Conservation (phyloP, 2,329 filamentous ascomycete genomes). For the Beauveria sp. region DNA sequence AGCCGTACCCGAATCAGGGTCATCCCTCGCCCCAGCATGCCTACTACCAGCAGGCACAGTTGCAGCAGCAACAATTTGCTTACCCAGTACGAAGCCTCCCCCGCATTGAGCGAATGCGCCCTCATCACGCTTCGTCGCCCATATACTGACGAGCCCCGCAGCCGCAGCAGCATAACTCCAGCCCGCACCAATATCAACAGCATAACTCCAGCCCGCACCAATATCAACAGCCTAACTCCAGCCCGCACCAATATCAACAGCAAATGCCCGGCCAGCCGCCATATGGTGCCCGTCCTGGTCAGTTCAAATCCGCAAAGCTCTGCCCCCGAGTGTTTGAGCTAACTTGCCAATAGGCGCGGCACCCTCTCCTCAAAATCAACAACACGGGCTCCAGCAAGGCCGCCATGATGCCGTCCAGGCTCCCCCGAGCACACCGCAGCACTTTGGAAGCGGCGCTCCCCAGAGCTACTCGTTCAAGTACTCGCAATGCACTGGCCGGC, state of each 20-base stretch:
- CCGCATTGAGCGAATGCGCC: neutral
- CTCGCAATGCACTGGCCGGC: conserved; percentile 78
- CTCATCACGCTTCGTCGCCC: neutral
- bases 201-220: conserved; percentile 21
- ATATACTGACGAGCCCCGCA: conserved; percentile 12
- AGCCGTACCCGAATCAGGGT: conserved; percentile 35
- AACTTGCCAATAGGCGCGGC: neutral
- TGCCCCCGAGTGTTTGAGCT: neutral
- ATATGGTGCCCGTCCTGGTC: conserved; percentile 43
- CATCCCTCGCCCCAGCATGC: conserved; percentile 32
- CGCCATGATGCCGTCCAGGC: conserved; percentile 52
- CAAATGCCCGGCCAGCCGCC: conserved; percentile 22
- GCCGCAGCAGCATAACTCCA: conserved; percentile 16
- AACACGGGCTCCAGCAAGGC: neutral
- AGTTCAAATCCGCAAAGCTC: conserved; percentile 14
- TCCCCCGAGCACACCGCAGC: conserved; percentile 59
- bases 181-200: conserved; percentile 25
- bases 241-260: conserved; percentile 25
- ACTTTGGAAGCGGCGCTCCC: conserved; percentile 75
- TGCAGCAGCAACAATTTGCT: conserved; percentile 41
- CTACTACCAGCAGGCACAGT: conserved; percentile 37
- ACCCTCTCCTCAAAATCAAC: neutral
- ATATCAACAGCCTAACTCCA: conserved; percentile 23
- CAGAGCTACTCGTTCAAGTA: conserved; percentile 80
- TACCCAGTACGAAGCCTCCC: conserved; percentile 26